Base-by-base conservation (phyloP, 148 eudicot genomes). In the Vaccinium vitisidaea region DNA sequence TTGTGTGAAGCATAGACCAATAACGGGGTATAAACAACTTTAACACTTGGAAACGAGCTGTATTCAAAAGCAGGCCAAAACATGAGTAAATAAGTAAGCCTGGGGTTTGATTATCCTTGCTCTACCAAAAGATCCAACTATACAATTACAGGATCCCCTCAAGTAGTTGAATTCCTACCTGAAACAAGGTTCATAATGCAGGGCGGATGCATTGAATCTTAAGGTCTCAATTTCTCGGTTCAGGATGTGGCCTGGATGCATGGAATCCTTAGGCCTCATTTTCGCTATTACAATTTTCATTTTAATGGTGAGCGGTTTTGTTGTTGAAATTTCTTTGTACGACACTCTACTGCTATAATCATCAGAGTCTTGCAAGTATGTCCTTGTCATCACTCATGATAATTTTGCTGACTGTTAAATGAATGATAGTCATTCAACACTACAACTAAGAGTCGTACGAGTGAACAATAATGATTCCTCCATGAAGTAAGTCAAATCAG, bases 1-100 rank as follows among this genome's bases (percentile, higher is more conserved):
- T 52, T 70, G 71, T 1, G 49, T 50, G 15, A 30, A 50, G 23
- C 43, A 82, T 30, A 67, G 77, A 27, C n/a, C 15, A 49, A 50
- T 27, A 67, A 48, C 46, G 3, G 6, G 48, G 50, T 49, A 65
- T 63, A 82, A 55, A 73, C 4, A 73, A 30, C 23, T 52, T 32
- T 56, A 74, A 73, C 39, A 82, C 32, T 11, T 25, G 79, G 69
- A 54, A 83, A 46, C 39, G 9, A 55, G 63, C 63, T 27, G 52
- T 50, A 25, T 52, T 52, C 63, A 82, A 61, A 82, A 69, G 75
- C 16, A 32, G 83, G 83, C 43, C 61, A 82, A 67, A 67, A 21
- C 25, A 49, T 14, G 50, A 39, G 49, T 82, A 81, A 48, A 75
- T 48, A n/a, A 75, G 56, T 39, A 80, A 70, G 70, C 25, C 59